A percentile compares a stretch with the other conserved stretches of the same genome.
Conservation (phyloP, 225 moss, liverwort and hornwort genomes). For the Straminergon stramineum region DNA sequence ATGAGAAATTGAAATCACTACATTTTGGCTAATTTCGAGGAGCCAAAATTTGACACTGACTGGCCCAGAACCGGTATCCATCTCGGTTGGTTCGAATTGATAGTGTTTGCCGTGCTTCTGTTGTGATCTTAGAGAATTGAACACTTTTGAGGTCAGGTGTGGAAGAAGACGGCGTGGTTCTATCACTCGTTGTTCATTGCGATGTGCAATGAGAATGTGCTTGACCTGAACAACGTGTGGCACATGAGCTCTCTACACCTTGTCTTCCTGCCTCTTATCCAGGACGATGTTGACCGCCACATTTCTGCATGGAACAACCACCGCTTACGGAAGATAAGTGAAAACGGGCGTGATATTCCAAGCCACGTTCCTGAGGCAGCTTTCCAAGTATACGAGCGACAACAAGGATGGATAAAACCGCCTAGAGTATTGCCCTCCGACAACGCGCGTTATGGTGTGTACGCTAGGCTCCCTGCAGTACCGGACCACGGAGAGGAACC, state of each 20-base stretch:
- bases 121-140: background rate
- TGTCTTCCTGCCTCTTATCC: background rate
- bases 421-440: background rate
- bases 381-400: background rate
- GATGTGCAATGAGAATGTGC: background rate
- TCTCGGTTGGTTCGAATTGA: background rate
- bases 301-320: background rate
- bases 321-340: background rate
- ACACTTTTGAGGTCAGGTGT: background rate
- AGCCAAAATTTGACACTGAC: background rate
- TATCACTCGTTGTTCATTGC: background rate
- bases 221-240: background rate
- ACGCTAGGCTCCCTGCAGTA: background rate
- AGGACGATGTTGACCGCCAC: background rate
- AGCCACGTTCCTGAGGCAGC: background rate
- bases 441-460: background rate
- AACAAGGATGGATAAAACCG: background rate
- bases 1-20: background rate
- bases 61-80: background rate
- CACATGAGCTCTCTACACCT: background rate
- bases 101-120: background rate
- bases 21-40: background rate
- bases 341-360: background rate
- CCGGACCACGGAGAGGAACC: background rate
- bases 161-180: background rate